These are phyloP conservation scores for Neopestalotiopsis sp. DNA, from an alignment of 2,329 filamentous ascomycete species.

Conservation along the genomic window DNA sequence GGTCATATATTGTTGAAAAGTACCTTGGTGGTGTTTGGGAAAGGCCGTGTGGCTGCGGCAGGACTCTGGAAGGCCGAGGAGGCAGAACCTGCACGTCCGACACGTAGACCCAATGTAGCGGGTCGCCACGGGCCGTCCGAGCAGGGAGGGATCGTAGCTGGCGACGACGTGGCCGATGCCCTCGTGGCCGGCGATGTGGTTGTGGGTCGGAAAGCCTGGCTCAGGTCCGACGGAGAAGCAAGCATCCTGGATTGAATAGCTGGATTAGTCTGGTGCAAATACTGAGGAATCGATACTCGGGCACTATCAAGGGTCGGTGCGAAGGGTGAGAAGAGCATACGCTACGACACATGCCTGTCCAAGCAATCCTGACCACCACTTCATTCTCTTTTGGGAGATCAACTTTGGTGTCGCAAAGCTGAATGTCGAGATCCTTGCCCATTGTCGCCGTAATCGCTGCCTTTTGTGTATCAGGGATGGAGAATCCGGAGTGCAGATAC, in stretches of 20 bases:
- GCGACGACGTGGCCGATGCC: neutral
- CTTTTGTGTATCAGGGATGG: neutral
- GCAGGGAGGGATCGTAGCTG: neutral
- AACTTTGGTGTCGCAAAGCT: neutral
- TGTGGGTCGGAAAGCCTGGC: neutral
- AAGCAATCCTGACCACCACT: neutral
- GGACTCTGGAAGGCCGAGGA: neutral
- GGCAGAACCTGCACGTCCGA: neutral
- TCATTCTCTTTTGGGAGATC: neutral
- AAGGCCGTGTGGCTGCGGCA: neutral
- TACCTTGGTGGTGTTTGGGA: neutral
- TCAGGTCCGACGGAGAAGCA: constrained; percentile 1
- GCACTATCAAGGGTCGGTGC: neutral
- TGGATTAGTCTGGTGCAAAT: neutral
- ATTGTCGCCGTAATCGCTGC: neutral
- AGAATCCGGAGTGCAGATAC: neutral
- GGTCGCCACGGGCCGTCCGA: neutral
- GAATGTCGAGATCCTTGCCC: neutral
- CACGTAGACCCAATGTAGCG: neutral
- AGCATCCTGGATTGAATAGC: neutral
- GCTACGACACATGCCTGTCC: neutral
- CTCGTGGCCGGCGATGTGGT: neutral
- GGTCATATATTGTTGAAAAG: neutral
- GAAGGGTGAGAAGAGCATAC: neutral
- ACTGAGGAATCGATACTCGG: neutral